A percentile compares a stretch with the other conserved stretches of the same genome.
Evolutionary conservation across 495 filamentous ascomycete species (phyloP).

Genomic region (Penicillium alfredii): DNA sequence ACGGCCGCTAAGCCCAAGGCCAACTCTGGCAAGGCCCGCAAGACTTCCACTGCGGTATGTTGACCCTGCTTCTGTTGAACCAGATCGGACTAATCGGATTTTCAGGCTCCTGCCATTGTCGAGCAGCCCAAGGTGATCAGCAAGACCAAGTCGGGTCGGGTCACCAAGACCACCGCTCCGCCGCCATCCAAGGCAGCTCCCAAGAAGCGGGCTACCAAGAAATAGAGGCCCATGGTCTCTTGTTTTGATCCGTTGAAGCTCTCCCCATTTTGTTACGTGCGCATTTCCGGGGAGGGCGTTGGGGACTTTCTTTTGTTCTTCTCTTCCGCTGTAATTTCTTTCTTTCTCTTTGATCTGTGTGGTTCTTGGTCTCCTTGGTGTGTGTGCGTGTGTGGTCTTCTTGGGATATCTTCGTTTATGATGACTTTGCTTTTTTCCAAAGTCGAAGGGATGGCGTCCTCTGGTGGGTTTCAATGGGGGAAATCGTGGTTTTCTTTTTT

Average conservation of each 20-base stretch:
- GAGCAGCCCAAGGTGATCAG: slow-evolving; percentile 67
- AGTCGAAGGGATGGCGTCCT: slow-evolving; percentile 39
- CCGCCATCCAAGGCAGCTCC: slow-evolving; percentile 48
- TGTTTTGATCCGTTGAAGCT: slow-evolving; percentile 16
- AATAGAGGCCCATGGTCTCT: slow-evolving; percentile 23
- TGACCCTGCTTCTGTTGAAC: background rate
- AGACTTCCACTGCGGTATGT: slow-evolving; percentile 43
- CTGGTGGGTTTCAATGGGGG: slow-evolving; percentile 36
- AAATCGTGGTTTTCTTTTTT: slow-evolving; percentile 24
- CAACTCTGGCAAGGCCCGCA: slow-evolving; percentile 52
- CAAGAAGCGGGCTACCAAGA: slow-evolving; percentile 58
- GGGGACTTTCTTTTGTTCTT: slow-evolving; percentile 16
- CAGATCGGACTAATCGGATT: slow-evolving; percentile 8
- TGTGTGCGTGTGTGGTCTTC: slow-evolving; percentile 27
- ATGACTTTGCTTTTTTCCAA: slow-evolving; percentile 25
- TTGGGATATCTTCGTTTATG: slow-evolving; percentile 33
- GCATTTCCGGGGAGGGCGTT: slow-evolving; percentile 20
- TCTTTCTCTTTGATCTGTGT: slow-evolving; percentile 21
- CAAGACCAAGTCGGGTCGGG: slow-evolving; percentile 89
- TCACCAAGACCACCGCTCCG: slow-evolving; percentile 62
- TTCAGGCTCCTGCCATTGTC: slow-evolving; percentile 58
- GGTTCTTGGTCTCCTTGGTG: slow-evolving; percentile 22
- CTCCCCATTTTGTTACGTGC: slow-evolving; percentile 26
- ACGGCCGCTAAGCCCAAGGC: slow-evolving; percentile 40
- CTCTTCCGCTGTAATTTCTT: slow-evolving; percentile 30